Base-by-base conservation (phyloP, 1,139 yeast genomes). In the Pichia sp. region DNA sequence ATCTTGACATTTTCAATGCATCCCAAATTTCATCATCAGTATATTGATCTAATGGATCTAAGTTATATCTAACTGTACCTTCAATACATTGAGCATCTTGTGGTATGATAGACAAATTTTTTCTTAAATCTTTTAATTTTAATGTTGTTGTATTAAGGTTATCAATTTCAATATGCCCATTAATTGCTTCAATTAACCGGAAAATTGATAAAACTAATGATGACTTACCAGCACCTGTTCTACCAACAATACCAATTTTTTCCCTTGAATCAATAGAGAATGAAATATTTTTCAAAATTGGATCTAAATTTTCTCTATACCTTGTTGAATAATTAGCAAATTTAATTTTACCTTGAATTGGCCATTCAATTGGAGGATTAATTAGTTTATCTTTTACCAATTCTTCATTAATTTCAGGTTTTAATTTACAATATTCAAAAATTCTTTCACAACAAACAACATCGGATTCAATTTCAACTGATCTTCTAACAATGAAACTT, bases 211-310 rank as follows among this genome's bases (percentile, higher is more conserved):
- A 67, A 1, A 88, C 81, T 47, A 87, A 69, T 1, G 91, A 80
- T 39, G 88, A 81, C 65, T 87, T 87, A 27, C 96, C 96, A 0
- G 95, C 91, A 44, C 96, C 96, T 0, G 95, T 87, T 59, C 96
- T 75, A 11, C 96, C 96, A 19, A 86, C 93, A 56, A 87, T 81
- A 45, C 95, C 95, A 57, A 87, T 72, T 62, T 87, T 87, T 59
- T 87, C 93, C 19, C 71, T 71, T 4, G 88, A 74, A 33, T 75
- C 71, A 54, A 87, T 77, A 2, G 72, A 69, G 46, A 86, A 63
- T 39, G 71, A 68, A 48, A 87, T 71, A 47, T 78, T 71, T 49
- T 74, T 76, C 61, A 87, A 69, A 3, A 85, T 87, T 29, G 81
- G 79, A 47, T 77, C 83, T 50, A 79, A 64, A 53, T 81, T 81